Conservation (phyloP, 2,329 filamentous ascomycete genomes). For the Karstenula rhodostoma region DNA sequence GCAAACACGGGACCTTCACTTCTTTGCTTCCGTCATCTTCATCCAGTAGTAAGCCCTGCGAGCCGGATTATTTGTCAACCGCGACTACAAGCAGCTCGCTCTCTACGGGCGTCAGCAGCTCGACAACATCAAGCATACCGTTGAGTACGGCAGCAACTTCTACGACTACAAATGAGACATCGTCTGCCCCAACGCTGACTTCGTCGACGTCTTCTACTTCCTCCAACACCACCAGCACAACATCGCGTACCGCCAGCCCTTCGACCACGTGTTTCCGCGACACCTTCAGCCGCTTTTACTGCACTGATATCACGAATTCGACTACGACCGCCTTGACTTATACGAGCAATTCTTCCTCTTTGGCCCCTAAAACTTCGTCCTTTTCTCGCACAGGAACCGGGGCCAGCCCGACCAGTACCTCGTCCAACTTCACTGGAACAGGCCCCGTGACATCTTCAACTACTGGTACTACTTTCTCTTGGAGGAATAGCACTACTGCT, state of each 20-base stretch:
- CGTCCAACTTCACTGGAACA: not conserved
- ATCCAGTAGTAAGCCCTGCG: not conserved
- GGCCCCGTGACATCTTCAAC: not conserved
- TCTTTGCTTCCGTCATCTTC: conserved; percentile 8
- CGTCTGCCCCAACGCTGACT: not conserved
- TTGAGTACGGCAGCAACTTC: not conserved
- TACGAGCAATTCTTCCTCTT: not conserved
- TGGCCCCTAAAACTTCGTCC: not conserved
- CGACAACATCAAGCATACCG: conserved; percentile 1
- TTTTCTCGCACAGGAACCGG: not conserved
- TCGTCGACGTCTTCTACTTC: not conserved
- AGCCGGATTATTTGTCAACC: not conserved
- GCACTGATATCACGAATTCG: not conserved
- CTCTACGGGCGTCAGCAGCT: not conserved
- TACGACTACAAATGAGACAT: not conserved
- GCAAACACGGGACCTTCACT: not conserved
- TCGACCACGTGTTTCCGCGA: conserved; percentile 8
- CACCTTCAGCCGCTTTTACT: conserved; percentile 5
- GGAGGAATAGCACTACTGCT: conserved; percentile 7
- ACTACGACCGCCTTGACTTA: not conserved
- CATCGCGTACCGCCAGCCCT: not conserved
- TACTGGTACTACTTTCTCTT: not conserved
- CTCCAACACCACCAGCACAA: not conserved
- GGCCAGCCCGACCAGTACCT: not conserved
- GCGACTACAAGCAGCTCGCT: not conserved